Evolutionary conservation across 1,284 basidiomycete genomes (phyloP), one percentile per base, ranked within the genome.

Genomic region (Fomitopsis betulina): DNA sequence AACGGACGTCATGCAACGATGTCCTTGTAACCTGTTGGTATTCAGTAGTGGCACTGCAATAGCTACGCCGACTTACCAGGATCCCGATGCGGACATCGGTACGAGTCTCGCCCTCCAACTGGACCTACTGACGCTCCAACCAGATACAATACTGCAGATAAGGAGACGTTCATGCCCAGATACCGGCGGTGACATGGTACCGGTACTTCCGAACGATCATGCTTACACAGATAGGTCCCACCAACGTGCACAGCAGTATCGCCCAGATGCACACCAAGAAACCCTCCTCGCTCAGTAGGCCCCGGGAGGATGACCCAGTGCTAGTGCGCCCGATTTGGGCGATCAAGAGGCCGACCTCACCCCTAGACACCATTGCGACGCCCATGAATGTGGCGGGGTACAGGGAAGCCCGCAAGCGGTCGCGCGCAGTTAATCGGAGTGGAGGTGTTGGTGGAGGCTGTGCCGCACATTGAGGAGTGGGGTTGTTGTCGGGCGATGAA

Each of bases 331-430:
- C 72, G 25, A 71, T 60, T 19, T 70, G 63, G 5, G 73, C 72
- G 60, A 71, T 76, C 54, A 79, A 67, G 21, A 81, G 72, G 0
- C 80, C 81, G 37, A 83, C 82, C 65, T 83, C 81, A 4, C 82
- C 82, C 4, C 82, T 72, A 1, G 80, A 76, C 47, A 82, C 75
- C 70, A 83, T 79, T 0, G 79, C 77, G 8, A 74, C 59, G 5
- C 80, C 67, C 25, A 70, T 66, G 61, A 70, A 68, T 3, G 55
- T 53, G 1, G 68, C 64, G 7, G 67, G 62, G 6, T 53, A 61
- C 8, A 64, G 13, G 10, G 67, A 57, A 15, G 53, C 55, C 17
- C 53, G 17, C 38, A 56, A 19, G 10, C 13, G 13, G 3, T 21
- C 42, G 30, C 47, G 53, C 12, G 40, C 8, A 38, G 54, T n/a